Conservation (phyloP, 192 early-diverging fungal species). For the Kickxella alabastrina region DNA sequence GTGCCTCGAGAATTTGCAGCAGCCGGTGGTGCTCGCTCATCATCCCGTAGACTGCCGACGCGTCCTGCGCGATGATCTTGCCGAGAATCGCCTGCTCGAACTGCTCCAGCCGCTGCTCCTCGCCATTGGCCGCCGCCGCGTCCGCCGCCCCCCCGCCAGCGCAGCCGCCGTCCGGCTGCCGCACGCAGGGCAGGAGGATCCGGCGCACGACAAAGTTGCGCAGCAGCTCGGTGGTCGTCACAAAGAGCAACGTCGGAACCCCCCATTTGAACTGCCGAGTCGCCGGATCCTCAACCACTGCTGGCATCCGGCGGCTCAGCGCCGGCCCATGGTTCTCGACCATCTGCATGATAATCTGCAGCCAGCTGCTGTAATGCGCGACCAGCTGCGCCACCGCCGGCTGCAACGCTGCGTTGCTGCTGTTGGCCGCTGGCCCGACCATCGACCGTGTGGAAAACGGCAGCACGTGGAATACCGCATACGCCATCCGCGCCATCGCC, state of each 20-base stretch:
- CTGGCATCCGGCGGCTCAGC: conserved; percentile 36
- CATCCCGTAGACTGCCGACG: conserved; percentile 48
- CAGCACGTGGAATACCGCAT: conserved; percentile 37
- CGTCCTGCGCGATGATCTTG: conserved; percentile 31
- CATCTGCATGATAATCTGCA: conserved; percentile 39
- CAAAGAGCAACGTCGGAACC: conserved; percentile 34
- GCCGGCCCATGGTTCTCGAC: conserved; percentile 35
- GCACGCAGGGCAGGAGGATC: conserved; percentile 5
- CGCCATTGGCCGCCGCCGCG: conserved; percentile 1
- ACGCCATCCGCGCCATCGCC: conserved; percentile 36
- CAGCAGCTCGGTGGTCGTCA: conserved; percentile 34
- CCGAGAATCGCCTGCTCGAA: conserved; percentile 35
- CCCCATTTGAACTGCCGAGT: conserved; percentile 47
- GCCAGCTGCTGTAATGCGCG: conserved; percentile 32
- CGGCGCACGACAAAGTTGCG: conserved; percentile 31
- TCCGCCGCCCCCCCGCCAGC: conserved; percentile 8
- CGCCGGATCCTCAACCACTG: conserved; percentile 36
- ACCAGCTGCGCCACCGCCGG: conserved; percentile 13
- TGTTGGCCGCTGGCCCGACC: background rate
- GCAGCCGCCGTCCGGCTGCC: background rate
- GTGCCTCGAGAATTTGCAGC: conserved; percentile 25
- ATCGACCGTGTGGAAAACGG: conserved; percentile 29
- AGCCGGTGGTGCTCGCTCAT: conserved; percentile 42
- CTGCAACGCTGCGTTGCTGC: background rate
- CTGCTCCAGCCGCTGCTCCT: conserved; percentile 33